Conservation (phyloP, 805 yeast genomes). For the Pichia sporocuriosa region DNA sequence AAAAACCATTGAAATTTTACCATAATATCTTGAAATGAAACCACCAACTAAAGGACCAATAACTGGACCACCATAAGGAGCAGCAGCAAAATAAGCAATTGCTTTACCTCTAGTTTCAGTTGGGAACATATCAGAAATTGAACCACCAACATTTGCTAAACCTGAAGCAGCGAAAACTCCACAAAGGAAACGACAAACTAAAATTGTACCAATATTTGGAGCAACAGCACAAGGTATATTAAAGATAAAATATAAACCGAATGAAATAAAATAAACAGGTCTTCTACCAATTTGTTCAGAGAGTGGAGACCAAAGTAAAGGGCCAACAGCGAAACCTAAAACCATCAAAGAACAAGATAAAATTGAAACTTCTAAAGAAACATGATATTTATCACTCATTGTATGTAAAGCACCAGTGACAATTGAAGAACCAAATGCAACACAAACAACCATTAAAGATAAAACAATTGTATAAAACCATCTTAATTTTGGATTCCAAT, state of each 20-base stretch:
- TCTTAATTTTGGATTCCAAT: constrained; percentile 56
- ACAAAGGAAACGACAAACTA: constrained; percentile 78
- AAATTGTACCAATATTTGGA: constrained; percentile 71
- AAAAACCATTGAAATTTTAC: constrained; percentile 59
- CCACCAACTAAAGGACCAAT: constrained; percentile 86
- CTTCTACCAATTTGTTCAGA: constrained; percentile 82
- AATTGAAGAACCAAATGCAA: constrained; percentile 90
- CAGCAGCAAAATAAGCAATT: constrained; percentile 84
- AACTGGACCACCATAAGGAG: constrained; percentile 91
- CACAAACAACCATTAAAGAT: constrained; percentile 72
- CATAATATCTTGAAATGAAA: constrained; percentile 68
- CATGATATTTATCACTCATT: constrained; percentile 58
- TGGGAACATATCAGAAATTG: constrained; percentile 85
- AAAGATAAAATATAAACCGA: constrained; percentile 67
- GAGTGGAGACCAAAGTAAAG: constrained; percentile 83
- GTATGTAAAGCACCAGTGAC: constrained; percentile 79
- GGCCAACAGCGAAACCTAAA: constrained; percentile 81
- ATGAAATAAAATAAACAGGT: constrained; percentile 73
- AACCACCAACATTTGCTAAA: constrained; percentile 81
- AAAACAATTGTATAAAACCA: constrained; percentile 65
- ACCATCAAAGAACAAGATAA: constrained; percentile 84
- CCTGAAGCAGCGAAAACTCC: constrained; percentile 86
- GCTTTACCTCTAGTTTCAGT: constrained; percentile 78
- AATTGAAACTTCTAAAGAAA: constrained; percentile 70
- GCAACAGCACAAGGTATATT: constrained; percentile 84